Percentiles rank a stretch among this genome's conserved stretches.
Evolutionary conservation across 805 yeast species (phyloP).

Genomic region (Sporopachydermia quercuum): DNA sequence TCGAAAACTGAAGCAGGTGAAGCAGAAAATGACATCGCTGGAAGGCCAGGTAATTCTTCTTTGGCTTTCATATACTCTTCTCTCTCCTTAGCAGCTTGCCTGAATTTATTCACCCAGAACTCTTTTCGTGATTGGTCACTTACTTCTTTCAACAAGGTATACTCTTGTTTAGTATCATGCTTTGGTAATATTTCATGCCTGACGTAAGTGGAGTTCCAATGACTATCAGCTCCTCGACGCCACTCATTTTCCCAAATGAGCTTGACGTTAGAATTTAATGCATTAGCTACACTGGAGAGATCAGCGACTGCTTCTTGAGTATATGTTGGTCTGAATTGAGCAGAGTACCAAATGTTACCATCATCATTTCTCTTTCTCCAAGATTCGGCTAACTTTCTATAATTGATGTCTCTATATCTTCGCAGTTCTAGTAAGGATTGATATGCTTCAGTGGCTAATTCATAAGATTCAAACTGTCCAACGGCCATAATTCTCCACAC

Average conservation of each 20-base stretch:
- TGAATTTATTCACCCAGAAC: not conserved
- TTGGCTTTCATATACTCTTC: not conserved
- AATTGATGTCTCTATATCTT: slow-evolving; percentile 51
- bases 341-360: slow-evolving; percentile 76
- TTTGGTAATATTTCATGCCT: slow-evolving; percentile 42
- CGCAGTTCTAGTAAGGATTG: slow-evolving; percentile 63
- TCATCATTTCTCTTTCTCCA: slow-evolving; percentile 60
- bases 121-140: not conserved
- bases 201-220: slow-evolving; percentile 50
- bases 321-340: slow-evolving; percentile 80
- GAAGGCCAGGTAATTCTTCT: not conserved
- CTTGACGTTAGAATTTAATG: slow-evolving; percentile 29
- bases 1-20: no score
- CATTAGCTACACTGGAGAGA: slow-evolving; percentile 52
- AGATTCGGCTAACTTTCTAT: slow-evolving; percentile 38
- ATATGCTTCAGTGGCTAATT: slow-evolving; percentile 56
- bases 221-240: slow-evolving; percentile 68
- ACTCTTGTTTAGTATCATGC: slow-evolving; percentile 51
- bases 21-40: not conserved
- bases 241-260: slow-evolving; percentile 77
- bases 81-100: not conserved
- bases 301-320: slow-evolving; percentile 89
- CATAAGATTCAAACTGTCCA: slow-evolving; percentile 46
- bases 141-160: slow-evolving; percentile 42
- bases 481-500: slow-evolving; percentile 87